A percentile compares a stretch with the other conserved stretches of the same genome.
Conservation (phyloP, 139 green algal genomes). For the Trebouxia sp. region DNA sequence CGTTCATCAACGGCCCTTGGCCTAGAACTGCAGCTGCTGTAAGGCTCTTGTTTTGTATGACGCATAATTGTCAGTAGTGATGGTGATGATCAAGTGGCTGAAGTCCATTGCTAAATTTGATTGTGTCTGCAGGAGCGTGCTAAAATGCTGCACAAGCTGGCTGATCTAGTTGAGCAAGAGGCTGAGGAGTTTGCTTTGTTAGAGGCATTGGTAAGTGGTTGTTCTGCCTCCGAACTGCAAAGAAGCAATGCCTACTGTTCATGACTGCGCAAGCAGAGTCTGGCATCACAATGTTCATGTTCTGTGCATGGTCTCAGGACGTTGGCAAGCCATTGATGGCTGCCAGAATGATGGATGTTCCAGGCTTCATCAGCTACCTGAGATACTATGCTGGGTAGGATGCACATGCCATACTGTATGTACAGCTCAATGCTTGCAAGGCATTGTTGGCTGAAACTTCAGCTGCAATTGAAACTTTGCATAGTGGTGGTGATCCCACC, state of each 20-base stretch:
- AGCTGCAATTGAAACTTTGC: no score
- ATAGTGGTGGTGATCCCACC: no score
- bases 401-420: neutral
- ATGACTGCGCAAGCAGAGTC: no score
- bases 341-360: neutral
- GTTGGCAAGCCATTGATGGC: neutral
- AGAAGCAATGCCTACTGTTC: neutral
- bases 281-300: no score
- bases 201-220: neutral
- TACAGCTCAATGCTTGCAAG: no score
- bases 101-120: no score
- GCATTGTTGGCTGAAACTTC: no score
- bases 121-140: slow-evolving; percentile 41
- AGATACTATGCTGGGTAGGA: neutral
- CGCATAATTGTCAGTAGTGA: no score
- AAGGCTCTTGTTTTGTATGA: neutral
- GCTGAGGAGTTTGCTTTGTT: neutral
- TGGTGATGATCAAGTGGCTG: no score
- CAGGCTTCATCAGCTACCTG: neutral
- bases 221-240: neutral
- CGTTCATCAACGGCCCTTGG: neutral
- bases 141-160: slow-evolving; percentile 57
- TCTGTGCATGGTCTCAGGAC: no score
- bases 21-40: slow-evolving; percentile 16
- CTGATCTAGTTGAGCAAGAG: slow-evolving; percentile 59